Evolutionary conservation across 1,284 basidiomycete species (phyloP).

Genomic region (Flammula alnicola): DNA sequence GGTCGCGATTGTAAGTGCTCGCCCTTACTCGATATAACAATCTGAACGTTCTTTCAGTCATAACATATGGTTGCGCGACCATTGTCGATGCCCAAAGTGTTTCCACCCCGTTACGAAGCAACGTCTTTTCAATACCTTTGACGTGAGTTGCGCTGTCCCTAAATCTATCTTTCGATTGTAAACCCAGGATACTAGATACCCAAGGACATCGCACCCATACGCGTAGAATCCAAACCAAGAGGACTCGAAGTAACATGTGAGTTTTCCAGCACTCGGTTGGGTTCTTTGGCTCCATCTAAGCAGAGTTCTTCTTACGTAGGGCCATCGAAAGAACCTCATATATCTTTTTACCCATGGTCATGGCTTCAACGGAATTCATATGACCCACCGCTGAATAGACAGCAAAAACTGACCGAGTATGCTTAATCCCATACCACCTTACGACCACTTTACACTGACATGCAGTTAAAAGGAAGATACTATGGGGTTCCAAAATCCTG

Average conservation of each 20-base stretch:
- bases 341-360: constrained; percentile 85
- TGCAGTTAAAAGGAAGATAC: constrained; percentile 58
- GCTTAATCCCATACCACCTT: constrained; percentile 21
- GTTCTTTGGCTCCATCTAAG: too few species aligned
- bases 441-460: not conserved
- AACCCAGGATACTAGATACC: constrained; percentile 63
- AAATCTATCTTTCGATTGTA: not conserved
- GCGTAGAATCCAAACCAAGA: constrained; percentile 61
- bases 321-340: constrained; percentile 66
- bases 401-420: constrained; percentile 45
- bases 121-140: constrained; percentile 84
- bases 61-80: constrained; percentile 59
- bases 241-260: constrained; percentile 75
- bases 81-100: constrained; percentile 89
- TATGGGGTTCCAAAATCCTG: constrained; percentile 85
- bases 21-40: not conserved
- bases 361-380: constrained; percentile 83
- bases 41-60: constrained; percentile 41
- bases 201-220: constrained; percentile 66
- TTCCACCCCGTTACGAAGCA: constrained; percentile 93
- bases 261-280: constrained; percentile 23
- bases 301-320: too few species aligned
- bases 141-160: constrained; percentile 49
- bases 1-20: constrained; percentile 70
- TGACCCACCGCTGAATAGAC: constrained; percentile 57